Evolutionary conservation across 371 early-diverging fungal species (phyloP).

Genomic region (Mortierella sp.): DNA sequence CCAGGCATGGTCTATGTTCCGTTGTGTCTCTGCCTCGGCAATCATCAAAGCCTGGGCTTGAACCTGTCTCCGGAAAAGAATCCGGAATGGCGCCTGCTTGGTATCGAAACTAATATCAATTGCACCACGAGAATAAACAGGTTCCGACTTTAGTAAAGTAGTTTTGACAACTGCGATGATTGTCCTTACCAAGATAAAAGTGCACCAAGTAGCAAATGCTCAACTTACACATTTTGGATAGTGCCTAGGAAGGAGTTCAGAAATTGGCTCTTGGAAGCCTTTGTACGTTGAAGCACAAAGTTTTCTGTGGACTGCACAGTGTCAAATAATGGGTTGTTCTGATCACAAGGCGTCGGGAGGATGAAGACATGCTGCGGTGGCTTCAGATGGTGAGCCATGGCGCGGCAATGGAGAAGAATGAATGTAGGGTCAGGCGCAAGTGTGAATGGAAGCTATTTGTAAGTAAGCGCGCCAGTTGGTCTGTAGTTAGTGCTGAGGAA

Average conservation of each 20-base stretch:
- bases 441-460: slow-evolving; percentile 4
- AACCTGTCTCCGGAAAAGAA: slow-evolving; percentile 80
- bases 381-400: slow-evolving; percentile 46
- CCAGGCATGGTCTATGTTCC: slow-evolving; percentile 90
- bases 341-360: slow-evolving; percentile 56
- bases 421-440: slow-evolving; percentile 1
- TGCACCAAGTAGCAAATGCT: neutral
- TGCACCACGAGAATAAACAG: neutral
- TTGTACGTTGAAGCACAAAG: slow-evolving; percentile 81
- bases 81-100: slow-evolving; percentile 93
- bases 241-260: slow-evolving; percentile 82
- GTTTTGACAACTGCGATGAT: slow-evolving; percentile 5
- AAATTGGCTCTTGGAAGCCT: slow-evolving; percentile 67
- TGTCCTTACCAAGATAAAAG: neutral
- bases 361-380: slow-evolving; percentile 55
- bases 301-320: slow-evolving; percentile 68
- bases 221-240: slow-evolving; percentile 81
- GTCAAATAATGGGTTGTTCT: slow-evolving; percentile 59
- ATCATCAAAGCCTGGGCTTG: slow-evolving; percentile 68
- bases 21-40: slow-evolving; percentile 83
- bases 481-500: neutral
- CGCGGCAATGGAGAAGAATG: neutral
- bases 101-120: slow-evolving; percentile 80
- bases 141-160: slow-evolving; percentile 5
- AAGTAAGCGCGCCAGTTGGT: neutral